Evolutionary conservation across 2,329 filamentous ascomycete species (phyloP).

Genomic region (Lojkania enalia): DNA sequence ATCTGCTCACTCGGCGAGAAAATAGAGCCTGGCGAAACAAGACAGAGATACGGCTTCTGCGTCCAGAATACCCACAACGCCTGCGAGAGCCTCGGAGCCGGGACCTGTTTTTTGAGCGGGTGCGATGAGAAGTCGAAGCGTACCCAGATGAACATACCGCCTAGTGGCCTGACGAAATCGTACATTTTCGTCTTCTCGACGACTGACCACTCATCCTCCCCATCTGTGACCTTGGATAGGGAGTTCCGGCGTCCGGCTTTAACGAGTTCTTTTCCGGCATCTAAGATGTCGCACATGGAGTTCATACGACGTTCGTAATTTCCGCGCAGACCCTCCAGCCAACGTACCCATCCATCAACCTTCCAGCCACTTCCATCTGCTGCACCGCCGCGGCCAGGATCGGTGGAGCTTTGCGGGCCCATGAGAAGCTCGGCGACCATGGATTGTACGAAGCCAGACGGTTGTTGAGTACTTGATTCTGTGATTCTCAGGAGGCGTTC

Average conservation of each 20-base stretch:
- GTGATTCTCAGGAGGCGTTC: conserved; percentile 75
- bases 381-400: conserved; percentile 51
- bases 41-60: conserved; percentile 67
- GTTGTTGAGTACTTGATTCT: conserved; percentile 78
- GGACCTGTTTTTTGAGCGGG: conserved; percentile 63
- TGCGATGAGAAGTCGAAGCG: conserved; percentile 72
- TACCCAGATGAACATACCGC: conserved; percentile 92
- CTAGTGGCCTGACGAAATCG: conserved; percentile 77
- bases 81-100: conserved; percentile 61
- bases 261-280: conserved; percentile 67
- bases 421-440: conserved; percentile 78
- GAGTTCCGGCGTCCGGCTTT: conserved; percentile 58
- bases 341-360: conserved; percentile 84
- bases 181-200: conserved; percentile 75
- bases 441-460: conserved; percentile 85
- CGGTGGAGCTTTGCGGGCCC: conserved; percentile 63
- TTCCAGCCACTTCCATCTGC: conserved; percentile 69
- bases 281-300: conserved; percentile 73
- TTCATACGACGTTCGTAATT: conserved; percentile 85
- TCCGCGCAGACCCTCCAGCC: conserved; percentile 82
- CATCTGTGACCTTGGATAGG: conserved; percentile 31
- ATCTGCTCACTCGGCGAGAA: conserved; percentile 71
- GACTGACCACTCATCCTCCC: conserved; percentile 70
- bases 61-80: conserved; percentile 75
- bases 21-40: conserved; percentile 71